Evolutionary conservation across 2,329 filamentous ascomycete species (phyloP), one percentile per base, ranked within the genome.

Genomic region (Microdochium trichocladiopsis): DNA sequence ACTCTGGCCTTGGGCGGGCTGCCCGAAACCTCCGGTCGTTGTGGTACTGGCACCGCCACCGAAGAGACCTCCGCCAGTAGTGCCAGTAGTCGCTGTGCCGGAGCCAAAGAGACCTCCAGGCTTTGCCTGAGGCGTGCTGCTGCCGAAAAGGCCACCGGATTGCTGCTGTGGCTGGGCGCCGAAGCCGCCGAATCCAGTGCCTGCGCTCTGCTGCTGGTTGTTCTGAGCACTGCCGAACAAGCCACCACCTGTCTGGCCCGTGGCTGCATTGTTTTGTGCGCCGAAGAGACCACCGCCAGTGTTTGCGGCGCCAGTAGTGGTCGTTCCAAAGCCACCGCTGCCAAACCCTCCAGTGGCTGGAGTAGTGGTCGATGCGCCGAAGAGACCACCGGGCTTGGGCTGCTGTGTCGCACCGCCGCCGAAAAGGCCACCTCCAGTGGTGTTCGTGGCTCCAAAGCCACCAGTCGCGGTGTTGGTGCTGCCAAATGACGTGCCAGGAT

Each of bases 281-380:
- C 61, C 61, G 50, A 66, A 66, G n/a, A 61, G 31, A 21, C 59
- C 63, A n/a, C 56, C 55, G 16, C 54, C 56, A 11, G 59, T 53
- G 8, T 60, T 61, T 33, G 73, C 72, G 60, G 78, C 75, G 25
- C 62, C 69, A 51, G 66, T 61, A n/a, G 66, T 66, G 63, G 52
- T 65, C 60, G 45, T 57, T 50, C 67, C 67, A 52, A 69, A 67
- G 10, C 64, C 50, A 41, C 59, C 61, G 47, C 60, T 61, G 18
- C 77, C 77, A 56, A 80, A 80, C 2, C 72, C 67, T 23, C 71
- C 69, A 11, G 67, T 65, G 22, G 65, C 63, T 43, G 66, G 66
- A 48, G 63, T 69, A 37, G 61, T 61, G 14, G 68, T 67, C 43
- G 47, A 28, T 21, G 23, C 12, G 60, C 68, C 57, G 63, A 61